Percentiles rank a stretch among this genome's conserved stretches.
These are phyloP conservation scores for Atkinsonella texensis DNA, from an alignment of 2,329 filamentous ascomycete genomes.

Conservation along the genomic window DNA sequence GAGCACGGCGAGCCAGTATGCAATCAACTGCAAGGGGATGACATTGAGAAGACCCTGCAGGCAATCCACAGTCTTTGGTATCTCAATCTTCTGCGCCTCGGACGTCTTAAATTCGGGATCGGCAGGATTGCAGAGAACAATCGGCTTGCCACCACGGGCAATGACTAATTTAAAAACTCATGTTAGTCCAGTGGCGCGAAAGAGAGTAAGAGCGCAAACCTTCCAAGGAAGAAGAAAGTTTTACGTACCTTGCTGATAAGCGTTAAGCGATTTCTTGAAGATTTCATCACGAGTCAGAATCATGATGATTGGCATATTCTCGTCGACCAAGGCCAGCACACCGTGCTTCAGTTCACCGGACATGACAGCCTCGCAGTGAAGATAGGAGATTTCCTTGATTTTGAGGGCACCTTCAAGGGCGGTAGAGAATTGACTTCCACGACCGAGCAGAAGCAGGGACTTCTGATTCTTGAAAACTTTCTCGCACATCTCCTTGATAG, in stretches of 20 bases:
- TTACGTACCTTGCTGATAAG: slow-evolving; percentile 78
- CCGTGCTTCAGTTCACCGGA: slow-evolving; percentile 99
- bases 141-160: slow-evolving; percentile 88
- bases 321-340: slow-evolving; percentile 91
- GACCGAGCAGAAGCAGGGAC: slow-evolving; percentile 82
- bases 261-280: slow-evolving; percentile 98
- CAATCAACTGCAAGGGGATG: slow-evolving; percentile 92
- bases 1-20: slow-evolving; percentile 95
- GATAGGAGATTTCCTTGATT: slow-evolving; percentile 99
- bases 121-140: slow-evolving; percentile 90
- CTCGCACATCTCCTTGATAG: slow-evolving; percentile 88
- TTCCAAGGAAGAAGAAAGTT: slow-evolving; percentile 13
- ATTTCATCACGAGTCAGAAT: slow-evolving; percentile 92
- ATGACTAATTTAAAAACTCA: slow-evolving; percentile 63
- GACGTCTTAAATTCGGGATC: slow-evolving; percentile 82
- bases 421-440: slow-evolving; percentile 93
- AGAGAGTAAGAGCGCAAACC: not conserved
- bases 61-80: slow-evolving; percentile 88
- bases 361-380: slow-evolving; percentile 99
- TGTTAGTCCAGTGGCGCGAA: slow-evolving; percentile 10
- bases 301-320: slow-evolving; percentile 99
- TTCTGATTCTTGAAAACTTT: slow-evolving; percentile 96
- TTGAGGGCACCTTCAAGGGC: slow-evolving; percentile 95
- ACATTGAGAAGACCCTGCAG: slow-evolving; percentile 97
- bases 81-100: slow-evolving; percentile 93